Conservation (phyloP, 2,329 filamentous ascomycete species). For the Apiospora sp. region DNA sequence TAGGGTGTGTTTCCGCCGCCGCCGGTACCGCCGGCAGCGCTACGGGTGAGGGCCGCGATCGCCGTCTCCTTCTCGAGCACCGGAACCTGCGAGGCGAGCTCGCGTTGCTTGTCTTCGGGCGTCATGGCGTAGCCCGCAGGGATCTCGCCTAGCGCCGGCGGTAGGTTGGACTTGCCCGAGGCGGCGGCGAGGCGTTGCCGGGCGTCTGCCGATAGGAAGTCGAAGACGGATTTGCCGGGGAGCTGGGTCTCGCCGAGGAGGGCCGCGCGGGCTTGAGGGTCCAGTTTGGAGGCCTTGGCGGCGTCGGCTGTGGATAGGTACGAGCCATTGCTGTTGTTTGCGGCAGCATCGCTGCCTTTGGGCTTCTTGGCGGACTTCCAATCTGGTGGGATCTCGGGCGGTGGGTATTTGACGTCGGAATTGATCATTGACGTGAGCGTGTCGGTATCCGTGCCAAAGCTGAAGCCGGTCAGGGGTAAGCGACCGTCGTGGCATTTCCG, state of each 20-base stretch:
- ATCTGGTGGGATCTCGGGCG: slow-evolving; percentile 72
- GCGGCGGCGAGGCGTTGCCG: slow-evolving; percentile 79
- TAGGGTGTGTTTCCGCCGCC: slow-evolving; percentile 71
- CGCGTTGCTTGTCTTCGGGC: slow-evolving; percentile 68
- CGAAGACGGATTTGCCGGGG: slow-evolving; percentile 94
- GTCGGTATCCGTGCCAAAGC: slow-evolving; percentile 66
- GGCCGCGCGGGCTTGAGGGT: slow-evolving; percentile 78
- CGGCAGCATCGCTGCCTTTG: slow-evolving; percentile 35
- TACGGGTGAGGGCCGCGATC: slow-evolving; percentile 72
- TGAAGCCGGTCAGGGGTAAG: slow-evolving; percentile 78
- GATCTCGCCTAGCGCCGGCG: slow-evolving; percentile 78
- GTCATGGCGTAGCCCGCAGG: slow-evolving; percentile 70
- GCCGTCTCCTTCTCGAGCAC: slow-evolving; percentile 72
- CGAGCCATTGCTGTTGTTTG: slow-evolving; percentile 29
- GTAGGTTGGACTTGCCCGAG: slow-evolving; percentile 80
- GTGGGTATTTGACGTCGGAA: slow-evolving; percentile 60
- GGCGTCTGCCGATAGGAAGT: slow-evolving; percentile 82
- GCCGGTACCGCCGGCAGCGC: slow-evolving; percentile 63
- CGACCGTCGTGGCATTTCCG: slow-evolving; percentile 85
- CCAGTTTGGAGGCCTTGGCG: slow-evolving; percentile 77
- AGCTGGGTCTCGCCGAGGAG: slow-evolving; percentile 82
- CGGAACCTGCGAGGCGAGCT: slow-evolving; percentile 67
- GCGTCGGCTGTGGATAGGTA: slow-evolving; percentile 78
- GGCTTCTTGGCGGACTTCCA: slow-evolving; percentile 73
- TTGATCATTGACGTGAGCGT: slow-evolving; percentile 55